These are phyloP conservation scores for Termitomyces sp. DNA, from an alignment of 768 basidiomycete genomes.

Conservation along the genomic window DNA sequence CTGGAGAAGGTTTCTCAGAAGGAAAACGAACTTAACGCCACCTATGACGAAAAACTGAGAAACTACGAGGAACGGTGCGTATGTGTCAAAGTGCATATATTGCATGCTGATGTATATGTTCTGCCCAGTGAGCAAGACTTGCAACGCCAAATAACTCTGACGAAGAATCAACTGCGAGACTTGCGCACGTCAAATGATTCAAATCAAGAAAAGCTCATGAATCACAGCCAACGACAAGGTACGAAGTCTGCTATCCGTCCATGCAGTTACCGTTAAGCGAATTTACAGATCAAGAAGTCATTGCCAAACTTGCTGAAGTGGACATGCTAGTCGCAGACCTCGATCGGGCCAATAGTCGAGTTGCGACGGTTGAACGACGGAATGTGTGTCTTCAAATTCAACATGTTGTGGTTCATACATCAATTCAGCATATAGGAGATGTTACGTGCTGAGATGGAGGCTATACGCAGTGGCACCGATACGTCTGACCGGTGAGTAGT, in stretches of 20 bases:
- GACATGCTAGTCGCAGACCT: conserved; percentile 95
- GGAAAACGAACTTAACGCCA: conserved; percentile 95
- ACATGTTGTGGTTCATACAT: not conserved
- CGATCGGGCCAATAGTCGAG: conserved; percentile 90
- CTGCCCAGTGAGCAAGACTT: conserved; percentile 80
- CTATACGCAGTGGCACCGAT: conserved; percentile 75
- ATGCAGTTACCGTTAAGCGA: not conserved
- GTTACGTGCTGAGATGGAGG: conserved; percentile 93
- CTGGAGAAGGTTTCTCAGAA: conserved; percentile 86
- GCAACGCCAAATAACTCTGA: conserved; percentile 84
- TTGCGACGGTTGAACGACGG: conserved; percentile 87
- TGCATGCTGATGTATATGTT: not conserved
- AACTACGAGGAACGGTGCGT: conserved; percentile 94
- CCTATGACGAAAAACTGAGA: conserved; percentile 91
- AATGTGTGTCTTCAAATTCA: conserved; percentile 51
- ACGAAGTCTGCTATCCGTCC: too few relatives aligned
- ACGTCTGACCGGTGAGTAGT: conserved; percentile 61
- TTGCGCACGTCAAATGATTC: conserved; percentile 88
- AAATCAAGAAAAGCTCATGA: conserved; percentile 87
- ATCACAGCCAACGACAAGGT: conserved; percentile 91
- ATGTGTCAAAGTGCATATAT: not conserved
- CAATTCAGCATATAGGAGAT: conserved; percentile 56
- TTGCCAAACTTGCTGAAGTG: conserved; percentile 85
- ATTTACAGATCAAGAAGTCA: conserved; percentile 81
- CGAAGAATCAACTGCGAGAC: conserved; percentile 85